Evolutionary conservation across 2,329 filamentous ascomycete genomes (phyloP).

Genomic region (Bimuria novae-zelandiae): DNA sequence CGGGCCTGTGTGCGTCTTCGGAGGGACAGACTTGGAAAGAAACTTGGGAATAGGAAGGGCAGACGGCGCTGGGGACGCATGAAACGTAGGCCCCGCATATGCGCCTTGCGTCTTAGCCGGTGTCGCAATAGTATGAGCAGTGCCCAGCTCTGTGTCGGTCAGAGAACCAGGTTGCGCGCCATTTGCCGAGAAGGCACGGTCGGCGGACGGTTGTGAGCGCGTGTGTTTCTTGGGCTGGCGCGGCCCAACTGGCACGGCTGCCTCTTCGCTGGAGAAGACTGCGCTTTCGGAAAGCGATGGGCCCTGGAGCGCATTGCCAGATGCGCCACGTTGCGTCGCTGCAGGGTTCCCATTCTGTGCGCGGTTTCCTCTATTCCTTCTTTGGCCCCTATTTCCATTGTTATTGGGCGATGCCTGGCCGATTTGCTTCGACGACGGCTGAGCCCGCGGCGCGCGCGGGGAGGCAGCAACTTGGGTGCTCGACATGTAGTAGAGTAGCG

Average conservation of each 20-base stretch:
- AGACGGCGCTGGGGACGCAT: constrained; percentile 89
- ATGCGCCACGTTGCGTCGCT: constrained; percentile 23
- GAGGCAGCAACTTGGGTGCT: constrained; percentile 37
- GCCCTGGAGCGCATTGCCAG: constrained; percentile 12
- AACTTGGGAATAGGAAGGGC: constrained; percentile 91
- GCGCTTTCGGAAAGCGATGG: constrained; percentile 30
- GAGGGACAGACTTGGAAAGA: constrained; percentile 74
- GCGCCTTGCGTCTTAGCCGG: constrained; percentile 53
- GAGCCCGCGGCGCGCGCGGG: constrained; percentile 39
- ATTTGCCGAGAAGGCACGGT: constrained; percentile 31
- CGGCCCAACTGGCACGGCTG: constrained; percentile 26
- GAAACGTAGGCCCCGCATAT: constrained; percentile 93
- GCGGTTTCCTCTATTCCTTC: constrained; percentile 41
- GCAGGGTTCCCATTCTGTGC: constrained; percentile 30
- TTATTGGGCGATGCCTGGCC: constrained; percentile 30
- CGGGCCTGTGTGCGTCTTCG: constrained; percentile 46
- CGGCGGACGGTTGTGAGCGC: constrained; percentile 33
- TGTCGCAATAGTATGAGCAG: constrained; percentile 29
- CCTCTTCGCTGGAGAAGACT: constrained; percentile 35
- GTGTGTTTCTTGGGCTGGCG: constrained; percentile 39
- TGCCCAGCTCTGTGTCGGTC: constrained; percentile 34
- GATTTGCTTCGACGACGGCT: constrained; percentile 38
- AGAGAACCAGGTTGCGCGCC: constrained; percentile 22
- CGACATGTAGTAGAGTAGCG: constrained; percentile 35
- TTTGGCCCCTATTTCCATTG: constrained; percentile 33